Evolutionary conservation across 441 rosid genomes (phyloP), one percentile per base, ranked within the genome.

Genomic region (Pelargonium citronellum): DNA sequence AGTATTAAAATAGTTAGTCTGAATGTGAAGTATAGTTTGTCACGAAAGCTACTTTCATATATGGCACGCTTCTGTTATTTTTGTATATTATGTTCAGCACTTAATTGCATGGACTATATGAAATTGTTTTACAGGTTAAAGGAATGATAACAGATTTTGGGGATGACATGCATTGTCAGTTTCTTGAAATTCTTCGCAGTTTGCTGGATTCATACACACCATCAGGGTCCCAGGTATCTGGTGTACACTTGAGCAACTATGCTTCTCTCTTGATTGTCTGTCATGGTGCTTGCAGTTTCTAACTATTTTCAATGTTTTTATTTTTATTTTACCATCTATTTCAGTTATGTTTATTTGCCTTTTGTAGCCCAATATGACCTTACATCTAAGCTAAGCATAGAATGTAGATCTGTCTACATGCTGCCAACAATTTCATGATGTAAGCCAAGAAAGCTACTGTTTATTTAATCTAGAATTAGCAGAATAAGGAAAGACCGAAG

Each of bases 111-210:
- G 49, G 71, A 65, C 41, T 67, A 75, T 71, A 46, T 22, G 57
- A 67, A 64, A 44, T 71, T 70, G 66, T 44, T 69, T 69, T 69
- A 43, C 87, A 96, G 99, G 95, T 96, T 73, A 91, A 90, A 80
- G 99, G 99, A 73, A 87, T 96, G 97, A 79, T 88, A 78, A 95
- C 97, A 67, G 98, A 93, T 79, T 92, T 92, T 75, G 97, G 92
- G 71, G 96, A 87, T 44, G 91, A 87, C 82, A 91, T 96, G 98
- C 92, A 96, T 69, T 96, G 97, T 85, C 98, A 93, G 69, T 96
- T 96, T 82, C 91, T 90, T 66, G 99, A 96, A 83, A 96, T 96
- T 81, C 90, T 96, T 69, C 96, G 98, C 46, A 91, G 91, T 85
- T 87, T 96, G 78, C 85, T 96, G 83, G 99, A 96, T 83, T 85